Conservation (phyloP, 2,329 filamentous ascomycete genomes). For the Phaeosphaeria sp. region DNA sequence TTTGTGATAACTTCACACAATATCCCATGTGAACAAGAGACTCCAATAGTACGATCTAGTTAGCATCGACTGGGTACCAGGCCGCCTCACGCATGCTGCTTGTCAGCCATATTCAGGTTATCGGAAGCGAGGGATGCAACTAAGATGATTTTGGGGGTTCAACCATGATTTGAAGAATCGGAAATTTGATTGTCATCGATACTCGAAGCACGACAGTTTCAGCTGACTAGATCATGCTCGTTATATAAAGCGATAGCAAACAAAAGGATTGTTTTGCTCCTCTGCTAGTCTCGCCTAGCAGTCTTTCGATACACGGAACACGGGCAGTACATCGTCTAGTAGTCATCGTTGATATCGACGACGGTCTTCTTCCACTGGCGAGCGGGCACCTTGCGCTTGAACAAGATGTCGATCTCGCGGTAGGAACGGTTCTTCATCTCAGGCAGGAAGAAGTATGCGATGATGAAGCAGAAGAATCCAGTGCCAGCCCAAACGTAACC, state of each 20-base stretch:
- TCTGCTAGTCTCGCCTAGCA: not conserved
- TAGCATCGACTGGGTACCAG: no score
- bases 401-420: slow-evolving; percentile 58
- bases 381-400: slow-evolving; percentile 57
- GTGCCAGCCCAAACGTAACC: slow-evolving; percentile 49
- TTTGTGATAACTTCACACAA: no score
- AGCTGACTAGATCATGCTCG: not conserved
- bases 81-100: no score
- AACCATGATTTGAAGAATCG: not conserved
- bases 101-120: not conserved
- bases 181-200: not conserved
- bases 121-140: no score
- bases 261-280: not conserved
- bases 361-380: slow-evolving; percentile 63
- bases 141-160: no score
- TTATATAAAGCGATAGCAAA: not conserved
- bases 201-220: not conserved
- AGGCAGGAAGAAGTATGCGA: slow-evolving; percentile 59
- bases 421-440: slow-evolving; percentile 62
- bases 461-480: slow-evolving; percentile 60
- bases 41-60: no score
- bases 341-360: slow-evolving; percentile 66
- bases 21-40: no score
- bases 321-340: slow-evolving; percentile 52
- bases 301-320: not conserved